Evolutionary conservation across 768 basidiomycete species (phyloP).

Genomic region (Leccinum subgranulosum): DNA sequence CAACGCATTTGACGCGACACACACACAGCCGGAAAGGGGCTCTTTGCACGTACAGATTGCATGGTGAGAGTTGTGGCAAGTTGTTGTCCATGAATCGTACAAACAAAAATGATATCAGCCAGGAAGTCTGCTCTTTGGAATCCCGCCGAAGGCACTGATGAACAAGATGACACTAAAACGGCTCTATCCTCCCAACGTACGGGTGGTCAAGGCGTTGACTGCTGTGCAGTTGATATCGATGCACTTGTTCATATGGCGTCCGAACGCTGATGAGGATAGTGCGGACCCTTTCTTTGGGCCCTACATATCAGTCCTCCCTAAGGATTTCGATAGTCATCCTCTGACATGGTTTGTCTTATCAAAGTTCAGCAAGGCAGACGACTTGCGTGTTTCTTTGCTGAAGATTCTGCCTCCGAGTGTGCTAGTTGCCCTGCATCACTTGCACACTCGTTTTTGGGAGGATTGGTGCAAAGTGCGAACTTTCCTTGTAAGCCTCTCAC

Average conservation of each 20-base stretch:
- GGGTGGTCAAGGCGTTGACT: slow-evolving; percentile 35
- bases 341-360: slow-evolving; percentile 63
- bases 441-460: slow-evolving; percentile 46
- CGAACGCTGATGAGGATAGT: slow-evolving; percentile 39
- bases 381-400: slow-evolving; percentile 34
- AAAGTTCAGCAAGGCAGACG: slow-evolving; percentile 11
- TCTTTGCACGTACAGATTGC: slow-evolving; percentile 51
- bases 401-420: slow-evolving; percentile 49
- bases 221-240: slow-evolving; percentile 78
- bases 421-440: slow-evolving; percentile 35
- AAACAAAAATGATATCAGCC: slow-evolving; percentile 41
- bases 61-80: slow-evolving; percentile 34
- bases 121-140: slow-evolving; percentile 56
- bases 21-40: slow-evolving; percentile 61
- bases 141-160: slow-evolving; percentile 70
- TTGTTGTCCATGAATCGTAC: not conserved
- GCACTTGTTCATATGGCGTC: slow-evolving; percentile 72
- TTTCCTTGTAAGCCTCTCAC: slow-evolving; percentile 48
- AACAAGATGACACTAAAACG: slow-evolving; percentile 67
- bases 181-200: slow-evolving; percentile 45
- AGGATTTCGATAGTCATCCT: slow-evolving; percentile 73
- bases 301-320: slow-evolving; percentile 77
- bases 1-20: slow-evolving; percentile 5
- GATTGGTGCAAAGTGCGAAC: slow-evolving; percentile 56
- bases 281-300: slow-evolving; percentile 61